These are phyloP conservation scores for Phytopythium chamaehyphon DNA, from an alignment of 352 stramenopile species.

Conservation along the genomic window DNA sequence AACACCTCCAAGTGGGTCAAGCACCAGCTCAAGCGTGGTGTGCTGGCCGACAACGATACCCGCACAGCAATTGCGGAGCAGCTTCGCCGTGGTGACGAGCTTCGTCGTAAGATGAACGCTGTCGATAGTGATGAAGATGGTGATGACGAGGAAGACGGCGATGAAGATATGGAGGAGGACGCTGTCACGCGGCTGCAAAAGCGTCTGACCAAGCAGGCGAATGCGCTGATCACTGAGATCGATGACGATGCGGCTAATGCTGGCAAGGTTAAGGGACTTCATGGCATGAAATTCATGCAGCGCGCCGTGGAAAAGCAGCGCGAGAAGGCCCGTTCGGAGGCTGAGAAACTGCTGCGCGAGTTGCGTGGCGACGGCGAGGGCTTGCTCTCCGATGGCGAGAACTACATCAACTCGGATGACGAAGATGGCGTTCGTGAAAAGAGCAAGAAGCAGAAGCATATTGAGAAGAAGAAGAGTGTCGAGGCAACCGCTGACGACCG, in stretches of 20 bases:
- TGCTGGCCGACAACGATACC: slow-evolving; percentile 90
- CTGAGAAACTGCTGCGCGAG: slow-evolving; percentile 91
- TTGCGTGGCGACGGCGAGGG: slow-evolving; percentile 85
- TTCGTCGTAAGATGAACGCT: slow-evolving; percentile 91
- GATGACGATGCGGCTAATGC: slow-evolving; percentile 45
- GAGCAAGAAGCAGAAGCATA: slow-evolving; percentile 22
- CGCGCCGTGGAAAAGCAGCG: slow-evolving; percentile 94
- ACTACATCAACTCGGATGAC: slow-evolving; percentile 45
- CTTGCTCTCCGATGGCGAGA: slow-evolving; percentile 51
- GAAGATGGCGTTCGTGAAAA: slow-evolving; percentile 19
- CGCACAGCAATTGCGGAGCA: slow-evolving; percentile 87
- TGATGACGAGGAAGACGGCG: slow-evolving; percentile 42
- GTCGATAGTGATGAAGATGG: slow-evolving; percentile 62
- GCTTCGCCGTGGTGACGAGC: slow-evolving; percentile 87
- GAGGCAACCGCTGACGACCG: slow-evolving; percentile 49
- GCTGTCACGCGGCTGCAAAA: slow-evolving; percentile 56
- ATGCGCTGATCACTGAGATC: slow-evolving; percentile 73
- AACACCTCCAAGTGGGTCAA: slow-evolving; percentile 98
- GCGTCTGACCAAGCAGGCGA: slow-evolving; percentile 65
- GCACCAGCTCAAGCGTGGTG: slow-evolving; percentile 90
- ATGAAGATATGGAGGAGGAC: slow-evolving; percentile 38
- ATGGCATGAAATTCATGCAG: slow-evolving; percentile 99
- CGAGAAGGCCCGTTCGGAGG: slow-evolving; percentile 89
- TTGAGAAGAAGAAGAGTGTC: slow-evolving; percentile 34
- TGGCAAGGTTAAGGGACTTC: slow-evolving; percentile 76